phyloP scores from a whole-genome alignment of 371 early-diverging fungal species.

The Zychaea mexicana region DNA sequence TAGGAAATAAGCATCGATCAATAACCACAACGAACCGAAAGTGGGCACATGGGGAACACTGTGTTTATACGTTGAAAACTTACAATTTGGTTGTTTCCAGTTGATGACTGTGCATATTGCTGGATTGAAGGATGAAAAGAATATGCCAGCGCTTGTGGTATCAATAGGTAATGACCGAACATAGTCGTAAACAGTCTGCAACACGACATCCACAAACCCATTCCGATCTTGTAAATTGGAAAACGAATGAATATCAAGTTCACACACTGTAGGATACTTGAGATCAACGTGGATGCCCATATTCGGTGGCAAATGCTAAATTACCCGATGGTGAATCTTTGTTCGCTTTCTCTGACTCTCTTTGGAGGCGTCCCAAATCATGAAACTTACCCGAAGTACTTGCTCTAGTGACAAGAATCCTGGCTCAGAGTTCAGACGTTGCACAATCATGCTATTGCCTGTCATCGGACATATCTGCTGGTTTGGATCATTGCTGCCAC shows the following conservation, averaged over 20 bases:
- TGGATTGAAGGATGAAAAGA: slow-evolving; percentile 91
- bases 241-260: slow-evolving; percentile 53
- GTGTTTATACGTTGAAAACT: too few relatives aligned
- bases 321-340: too few relatives aligned
- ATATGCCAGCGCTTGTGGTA: slow-evolving; percentile 36
- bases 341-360: not conserved
- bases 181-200: slow-evolving; percentile 79
- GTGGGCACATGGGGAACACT: too few relatives aligned
- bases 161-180: slow-evolving; percentile 42
- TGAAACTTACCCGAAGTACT: slow-evolving; percentile 63
- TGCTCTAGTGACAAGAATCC: slow-evolving; percentile 75
- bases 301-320: slow-evolving; percentile 66
- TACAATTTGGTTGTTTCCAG: slow-evolving; percentile 98
- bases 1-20: not conserved
- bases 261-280: slow-evolving; percentile 76
- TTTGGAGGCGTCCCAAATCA: not conserved
- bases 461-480: slow-evolving; percentile 34
- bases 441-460: slow-evolving; percentile 40
- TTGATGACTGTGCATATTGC: slow-evolving; percentile 89
- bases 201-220: slow-evolving; percentile 80
- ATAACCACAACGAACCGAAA: too few relatives aligned
- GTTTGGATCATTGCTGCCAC: slow-evolving; percentile 27
- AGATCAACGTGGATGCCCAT: slow-evolving; percentile 87
- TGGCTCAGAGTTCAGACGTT: slow-evolving; percentile 23
- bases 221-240: slow-evolving; percentile 72